Evolutionary conservation across 768 basidiomycete species (phyloP).

Genomic region (Obba rivulosa): DNA sequence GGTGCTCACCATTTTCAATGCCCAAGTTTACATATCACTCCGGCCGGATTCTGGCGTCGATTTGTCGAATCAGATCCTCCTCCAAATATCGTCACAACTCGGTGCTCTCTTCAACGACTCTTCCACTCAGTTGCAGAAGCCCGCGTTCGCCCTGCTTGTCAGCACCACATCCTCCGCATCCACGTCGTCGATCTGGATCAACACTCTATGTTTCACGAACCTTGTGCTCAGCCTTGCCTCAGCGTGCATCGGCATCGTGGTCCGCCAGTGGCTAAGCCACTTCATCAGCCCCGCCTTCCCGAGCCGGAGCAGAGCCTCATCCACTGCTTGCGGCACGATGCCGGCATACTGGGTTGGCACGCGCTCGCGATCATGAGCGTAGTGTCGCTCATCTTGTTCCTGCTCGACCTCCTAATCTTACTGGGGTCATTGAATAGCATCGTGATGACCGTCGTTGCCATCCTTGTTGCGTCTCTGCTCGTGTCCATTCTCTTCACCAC

Average conservation of each 20-base stretch:
- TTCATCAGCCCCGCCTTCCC: constrained; percentile 9
- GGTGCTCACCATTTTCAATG: too few relatives aligned
- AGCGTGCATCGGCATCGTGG: constrained; percentile 17
- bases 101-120: not conserved
- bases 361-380: too few relatives aligned
- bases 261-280: constrained; percentile 21
- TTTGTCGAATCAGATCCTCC: constrained; percentile 1
- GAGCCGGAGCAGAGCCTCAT: too few relatives aligned
- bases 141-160: not conserved
- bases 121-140: not conserved
- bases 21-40: too few relatives aligned
- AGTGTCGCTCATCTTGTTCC: constrained; percentile 14
- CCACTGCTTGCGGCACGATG: too few relatives aligned
- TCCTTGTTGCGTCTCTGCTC: not conserved
- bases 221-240: constrained; percentile 18
- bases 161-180: not conserved
- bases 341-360: too few relatives aligned
- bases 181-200: constrained; percentile 10
- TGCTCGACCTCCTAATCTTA: constrained; percentile 16
- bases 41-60: constrained; percentile 5
- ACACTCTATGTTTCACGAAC: constrained; percentile 18
- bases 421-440: constrained; percentile 12
- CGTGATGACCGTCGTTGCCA: constrained; percentile 10
- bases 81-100: constrained; percentile 8
- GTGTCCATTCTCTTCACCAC: constrained; percentile 2